Evolutionary conservation across 2,329 filamentous ascomycete genomes (phyloP), one percentile per base, ranked within the genome.

Genomic region (Clonostachys solani): DNA sequence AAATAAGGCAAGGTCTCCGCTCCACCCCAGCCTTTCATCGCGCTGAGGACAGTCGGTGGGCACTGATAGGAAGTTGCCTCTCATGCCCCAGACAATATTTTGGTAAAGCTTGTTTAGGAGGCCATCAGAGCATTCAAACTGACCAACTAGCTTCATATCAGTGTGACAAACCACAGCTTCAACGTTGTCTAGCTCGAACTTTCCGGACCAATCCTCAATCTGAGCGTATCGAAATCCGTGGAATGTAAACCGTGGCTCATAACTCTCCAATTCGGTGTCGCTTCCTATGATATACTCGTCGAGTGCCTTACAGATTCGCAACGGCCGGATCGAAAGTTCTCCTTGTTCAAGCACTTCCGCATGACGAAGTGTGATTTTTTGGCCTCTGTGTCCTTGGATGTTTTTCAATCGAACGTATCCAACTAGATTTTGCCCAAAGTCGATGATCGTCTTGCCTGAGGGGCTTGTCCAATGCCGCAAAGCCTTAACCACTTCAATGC

Each of bases 21-120:
- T 33, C 42, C 42, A 44, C 6, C 42, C 42, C 15, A 44, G 42
- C 33, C 42, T 44, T 18, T 44, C 42, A 33, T 44, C 42, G 29
- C 42, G 42, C 42, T 44, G 42, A 15, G 42, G 42, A 35, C 42
- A 44, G 15, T 44, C 42, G 13, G 42, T 44, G 13, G 42, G 42
- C 13, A 44, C 42, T 15, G 42, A 44, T n/a, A 44, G 15, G 33
- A 44, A 44, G 17, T 44, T 44, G 4, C 42, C 42, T 15, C 33
- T 33, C 42, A 44, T 44, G n/a, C 42, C 18, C 42, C 42, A 44
- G 33, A 19, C n/a, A 33, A 44, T 44, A 6, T 44, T 44, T n/a
- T 35, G 18, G 15, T 44, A 44, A 6, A 44, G 23, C 42, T 44
- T n/a, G 42, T 44, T 44, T 8, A 44, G 15, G 12, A 44, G 42